These are phyloP conservation scores for Taiozyma sp. DNA, from an alignment of 1,139 yeast genomes.

Conservation along the genomic window DNA sequence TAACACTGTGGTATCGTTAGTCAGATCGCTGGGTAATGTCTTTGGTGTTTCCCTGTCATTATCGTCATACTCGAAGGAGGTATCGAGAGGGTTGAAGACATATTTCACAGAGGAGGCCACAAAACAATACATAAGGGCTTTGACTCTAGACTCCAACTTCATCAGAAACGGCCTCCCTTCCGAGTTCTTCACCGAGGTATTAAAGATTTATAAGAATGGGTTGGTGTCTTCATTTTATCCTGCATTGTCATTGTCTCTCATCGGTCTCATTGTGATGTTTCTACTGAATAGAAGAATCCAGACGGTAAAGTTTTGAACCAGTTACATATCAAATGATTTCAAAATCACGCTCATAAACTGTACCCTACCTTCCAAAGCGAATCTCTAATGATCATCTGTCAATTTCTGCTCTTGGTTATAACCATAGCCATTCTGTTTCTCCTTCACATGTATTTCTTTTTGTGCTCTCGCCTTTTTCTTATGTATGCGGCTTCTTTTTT, in stretches of 20 bases:
- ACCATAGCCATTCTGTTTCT: neutral
- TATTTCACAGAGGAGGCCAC: slow-evolving; percentile 6
- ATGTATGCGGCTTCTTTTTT: neutral
- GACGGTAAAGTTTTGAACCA: neutral
- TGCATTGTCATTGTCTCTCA: slow-evolving; percentile 6
- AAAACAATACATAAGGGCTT: slow-evolving; percentile 2
- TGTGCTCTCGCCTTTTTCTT: neutral
- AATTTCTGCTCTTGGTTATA: neutral
- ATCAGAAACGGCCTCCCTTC: slow-evolving; percentile 12
- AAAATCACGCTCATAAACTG: neutral
- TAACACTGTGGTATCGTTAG: slow-evolving; percentile 24
- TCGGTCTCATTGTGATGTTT: slow-evolving; percentile 12
- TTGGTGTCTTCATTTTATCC: slow-evolving; percentile 13
- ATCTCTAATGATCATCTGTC: neutral
- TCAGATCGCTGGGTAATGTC: slow-evolving; percentile 41
- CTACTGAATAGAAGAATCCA: slow-evolving; percentile 4
- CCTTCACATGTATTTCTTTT: neutral
- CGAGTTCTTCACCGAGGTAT: slow-evolving; percentile 8
- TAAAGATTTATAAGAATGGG: slow-evolving; percentile 12
- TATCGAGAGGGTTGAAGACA: slow-evolving; percentile 4
- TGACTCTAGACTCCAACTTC: slow-evolving; percentile 15
- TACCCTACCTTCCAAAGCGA: neutral
- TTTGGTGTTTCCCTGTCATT: slow-evolving; percentile 40
- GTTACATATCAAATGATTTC: neutral
- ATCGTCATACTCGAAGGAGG: slow-evolving; percentile 25